Evolutionary conservation across 2,329 filamentous ascomycete species (phyloP).

Genomic region (Aspergillus novofumigatus): DNA sequence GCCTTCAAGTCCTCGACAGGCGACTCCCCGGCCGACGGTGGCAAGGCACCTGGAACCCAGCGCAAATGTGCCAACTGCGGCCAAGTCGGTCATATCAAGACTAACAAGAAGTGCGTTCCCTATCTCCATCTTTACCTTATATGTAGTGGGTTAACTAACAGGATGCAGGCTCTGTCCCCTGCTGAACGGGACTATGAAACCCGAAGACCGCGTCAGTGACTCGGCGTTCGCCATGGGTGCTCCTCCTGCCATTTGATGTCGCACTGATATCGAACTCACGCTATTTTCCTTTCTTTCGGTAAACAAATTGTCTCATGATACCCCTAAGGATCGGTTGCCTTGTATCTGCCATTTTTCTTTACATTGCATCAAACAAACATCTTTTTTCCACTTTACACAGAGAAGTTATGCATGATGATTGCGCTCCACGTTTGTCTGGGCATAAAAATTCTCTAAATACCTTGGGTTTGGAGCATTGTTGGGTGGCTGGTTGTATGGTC

Average conservation of each 20-base stretch:
- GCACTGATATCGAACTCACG: background rate
- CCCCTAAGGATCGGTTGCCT: slow-evolving; percentile 1
- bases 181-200: slow-evolving; percentile 76
- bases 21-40: slow-evolving; percentile 40
- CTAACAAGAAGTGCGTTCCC: slow-evolving; percentile 81
- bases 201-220: slow-evolving; percentile 44
- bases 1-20: slow-evolving; percentile 45
- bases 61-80: slow-evolving; percentile 98
- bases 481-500: background rate
- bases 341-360: background rate
- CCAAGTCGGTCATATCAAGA: slow-evolving; percentile 95
- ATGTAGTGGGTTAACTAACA: background rate
- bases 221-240: slow-evolving; percentile 47
- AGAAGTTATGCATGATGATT: background rate
- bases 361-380: too few relatives aligned
- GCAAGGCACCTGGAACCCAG: slow-evolving; percentile 61
- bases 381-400: background rate
- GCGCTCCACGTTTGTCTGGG: background rate
- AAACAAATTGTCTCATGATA: slow-evolving; percentile 10
- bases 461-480: background rate
- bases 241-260: slow-evolving; percentile 24
- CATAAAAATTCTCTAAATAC: background rate
- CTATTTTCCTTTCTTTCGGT: slow-evolving; percentile 2
- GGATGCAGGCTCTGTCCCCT: slow-evolving; percentile 68
- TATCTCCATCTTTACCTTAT: slow-evolving; percentile 4